Evolutionary conservation across 768 basidiomycete species (phyloP).

Genomic region (Tulasnella sp.): DNA sequence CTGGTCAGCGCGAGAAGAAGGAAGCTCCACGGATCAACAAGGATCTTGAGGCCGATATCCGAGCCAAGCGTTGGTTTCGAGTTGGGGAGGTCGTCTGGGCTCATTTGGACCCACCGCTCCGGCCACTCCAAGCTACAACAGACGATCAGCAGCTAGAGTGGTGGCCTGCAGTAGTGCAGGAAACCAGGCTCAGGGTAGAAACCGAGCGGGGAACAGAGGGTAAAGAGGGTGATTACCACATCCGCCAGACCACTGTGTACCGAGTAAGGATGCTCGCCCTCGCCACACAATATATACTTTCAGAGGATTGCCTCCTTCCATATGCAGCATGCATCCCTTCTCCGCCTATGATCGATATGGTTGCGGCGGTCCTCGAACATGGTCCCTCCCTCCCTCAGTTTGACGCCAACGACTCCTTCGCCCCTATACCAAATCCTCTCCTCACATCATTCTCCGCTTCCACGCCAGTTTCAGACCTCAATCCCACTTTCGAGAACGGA

Average conservation of each 20-base stretch:
- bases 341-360: conserved; percentile 36
- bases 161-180: conserved; percentile 73
- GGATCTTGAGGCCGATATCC: not conserved
- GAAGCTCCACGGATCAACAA: not conserved
- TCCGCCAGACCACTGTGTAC: conserved; percentile 53
- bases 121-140: not conserved
- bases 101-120: not conserved
- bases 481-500: conserved; percentile 42
- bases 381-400: no score
- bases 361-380: no score
- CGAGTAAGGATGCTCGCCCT: conserved; percentile 58
- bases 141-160: conserved; percentile 32
- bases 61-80: not conserved
- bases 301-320: conserved; percentile 55
- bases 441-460: no score
- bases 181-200: conserved; percentile 36
- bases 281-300: conserved; percentile 37
- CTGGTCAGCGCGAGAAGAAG: not conserved
- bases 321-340: conserved; percentile 60
- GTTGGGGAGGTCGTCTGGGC: conserved; percentile 11
- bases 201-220: conserved; percentile 29
- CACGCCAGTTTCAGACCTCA: conserved; percentile 5
- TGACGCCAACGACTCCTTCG: not conserved
- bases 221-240: conserved; percentile 39
- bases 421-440: not conserved